phyloP scores from a whole-genome alignment of 768 basidiomycete species.

The Piloderma croceum region DNA sequence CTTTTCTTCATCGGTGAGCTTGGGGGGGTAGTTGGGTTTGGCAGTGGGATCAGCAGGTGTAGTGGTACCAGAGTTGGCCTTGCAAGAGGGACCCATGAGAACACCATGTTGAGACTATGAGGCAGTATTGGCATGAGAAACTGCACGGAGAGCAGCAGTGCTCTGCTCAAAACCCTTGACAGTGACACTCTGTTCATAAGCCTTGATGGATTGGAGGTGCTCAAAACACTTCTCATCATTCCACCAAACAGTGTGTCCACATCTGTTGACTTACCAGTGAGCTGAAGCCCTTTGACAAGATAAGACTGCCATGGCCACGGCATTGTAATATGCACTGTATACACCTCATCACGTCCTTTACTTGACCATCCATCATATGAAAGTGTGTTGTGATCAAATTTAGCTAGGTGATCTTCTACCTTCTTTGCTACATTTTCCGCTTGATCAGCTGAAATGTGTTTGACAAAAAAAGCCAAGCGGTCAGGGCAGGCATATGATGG shows the following conservation, averaged over 20 bases:
- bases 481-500: constrained; percentile 15
- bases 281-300: constrained; percentile 20
- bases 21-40: no score
- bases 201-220: no score
- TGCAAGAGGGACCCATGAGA: no score
- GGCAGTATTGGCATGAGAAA: no score
- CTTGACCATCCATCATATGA: constrained; percentile 22
- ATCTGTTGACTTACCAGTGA: constrained; percentile 21
- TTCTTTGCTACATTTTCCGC: constrained; percentile 5
- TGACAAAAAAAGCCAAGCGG: constrained; percentile 16
- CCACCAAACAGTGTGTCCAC: constrained; percentile 12
- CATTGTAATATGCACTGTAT: constrained; percentile 23
- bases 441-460: constrained; percentile 16
- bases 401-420: constrained; percentile 10
- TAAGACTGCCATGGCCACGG: constrained; percentile 20
- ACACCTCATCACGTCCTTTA: constrained; percentile 18
- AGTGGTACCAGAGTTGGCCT: no score
- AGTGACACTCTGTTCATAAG: no score
- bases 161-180: no score
- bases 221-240: no score
- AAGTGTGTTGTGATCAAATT: constrained; percentile 15
- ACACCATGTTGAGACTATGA: no score
- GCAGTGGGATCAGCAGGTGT: no score
- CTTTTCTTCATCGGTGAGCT: no score
- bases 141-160: no score